phyloP scores from a whole-genome alignment of 78 protist species.

The Creolimax fragrantissima region DNA sequence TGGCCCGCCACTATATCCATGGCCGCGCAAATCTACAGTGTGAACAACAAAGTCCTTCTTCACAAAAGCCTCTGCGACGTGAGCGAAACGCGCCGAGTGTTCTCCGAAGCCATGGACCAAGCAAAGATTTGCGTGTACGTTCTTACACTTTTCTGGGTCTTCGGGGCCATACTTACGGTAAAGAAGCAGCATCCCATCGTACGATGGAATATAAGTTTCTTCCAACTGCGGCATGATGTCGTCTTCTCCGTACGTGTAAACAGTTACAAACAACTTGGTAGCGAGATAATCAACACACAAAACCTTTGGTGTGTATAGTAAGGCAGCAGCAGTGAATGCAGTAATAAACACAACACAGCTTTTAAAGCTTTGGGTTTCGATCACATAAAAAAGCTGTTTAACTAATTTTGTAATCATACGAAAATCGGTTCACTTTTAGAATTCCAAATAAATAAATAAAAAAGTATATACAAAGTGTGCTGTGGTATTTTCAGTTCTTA shows the following conservation, averaged over 20 bases:
- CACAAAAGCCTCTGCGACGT: not conserved
- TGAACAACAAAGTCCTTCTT: not conserved
- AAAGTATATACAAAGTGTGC: too few species aligned
- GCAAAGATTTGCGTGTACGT: not conserved
- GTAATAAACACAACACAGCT: too few species aligned
- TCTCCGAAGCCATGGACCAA: slow-evolving; percentile 11
- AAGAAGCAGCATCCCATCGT: slow-evolving; percentile 2
- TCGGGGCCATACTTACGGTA: not conserved
- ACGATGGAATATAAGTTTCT: not conserved
- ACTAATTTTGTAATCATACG: too few species aligned
- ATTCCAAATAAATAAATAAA: too few species aligned
- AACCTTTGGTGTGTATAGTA: too few species aligned
- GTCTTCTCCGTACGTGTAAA: not conserved
- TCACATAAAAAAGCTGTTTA: too few species aligned
- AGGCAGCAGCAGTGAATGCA: too few species aligned
- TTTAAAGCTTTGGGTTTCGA: too few species aligned
- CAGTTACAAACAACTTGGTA: too few species aligned
- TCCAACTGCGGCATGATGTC: not conserved
- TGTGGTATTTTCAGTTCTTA: too few species aligned
- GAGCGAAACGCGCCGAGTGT: not conserved
- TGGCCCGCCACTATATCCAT: not conserved
- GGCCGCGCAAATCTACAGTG: not conserved
- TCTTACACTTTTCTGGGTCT: not conserved
- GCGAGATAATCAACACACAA: too few species aligned
- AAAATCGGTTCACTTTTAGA: too few species aligned